Conservation (phyloP, 1,284 basidiomycete genomes). For the Sanghuangporus weigelae region DNA sequence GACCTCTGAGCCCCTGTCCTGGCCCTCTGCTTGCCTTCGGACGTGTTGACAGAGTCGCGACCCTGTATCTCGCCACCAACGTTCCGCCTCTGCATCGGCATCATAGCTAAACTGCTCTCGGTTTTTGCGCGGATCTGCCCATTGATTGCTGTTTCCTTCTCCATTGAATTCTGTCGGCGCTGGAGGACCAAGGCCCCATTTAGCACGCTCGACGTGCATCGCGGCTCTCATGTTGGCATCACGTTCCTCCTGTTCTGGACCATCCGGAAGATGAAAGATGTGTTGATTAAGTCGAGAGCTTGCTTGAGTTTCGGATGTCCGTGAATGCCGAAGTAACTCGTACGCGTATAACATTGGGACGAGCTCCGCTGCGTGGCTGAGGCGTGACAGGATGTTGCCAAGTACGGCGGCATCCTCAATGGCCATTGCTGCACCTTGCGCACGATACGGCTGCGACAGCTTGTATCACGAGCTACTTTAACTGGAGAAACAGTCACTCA, state of each 20-base stretch:
- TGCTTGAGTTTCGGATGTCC: conserved; percentile 33
- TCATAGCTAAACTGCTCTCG: conserved; percentile 23
- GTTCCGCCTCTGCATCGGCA: conserved; percentile 22
- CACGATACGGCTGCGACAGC: conserved; percentile 24
- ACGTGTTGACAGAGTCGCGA: conserved; percentile 12
- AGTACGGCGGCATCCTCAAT: conserved; percentile 53
- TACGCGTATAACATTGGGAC: conserved; percentile 41
- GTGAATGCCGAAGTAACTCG: conserved; percentile 43
- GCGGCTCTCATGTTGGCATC: conserved; percentile 33
- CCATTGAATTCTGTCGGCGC: conserved; percentile 5
- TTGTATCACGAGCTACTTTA: background rate
- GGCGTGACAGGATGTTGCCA: conserved; percentile 41
- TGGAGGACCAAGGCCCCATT: background rate
- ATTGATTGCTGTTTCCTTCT: conserved; percentile 23
- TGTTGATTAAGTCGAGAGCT: conserved; percentile 37
- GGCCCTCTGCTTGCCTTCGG: background rate
- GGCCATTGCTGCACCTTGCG: conserved; percentile 30
- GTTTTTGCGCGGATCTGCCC: conserved; percentile 24
- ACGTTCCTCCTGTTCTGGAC: conserved; percentile 35
- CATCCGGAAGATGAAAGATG: conserved; percentile 34
- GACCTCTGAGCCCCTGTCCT: background rate
- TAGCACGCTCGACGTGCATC: conserved; percentile 19
- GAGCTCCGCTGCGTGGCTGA: conserved; percentile 36
- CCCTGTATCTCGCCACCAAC: conserved; percentile 23
- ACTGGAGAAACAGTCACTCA: conserved; percentile 20